A percentile compares a stretch with the other conserved stretches of the same genome.
Conservation (phyloP, 2,329 filamentous ascomycete genomes). For the Cercospora nicotianae region DNA sequence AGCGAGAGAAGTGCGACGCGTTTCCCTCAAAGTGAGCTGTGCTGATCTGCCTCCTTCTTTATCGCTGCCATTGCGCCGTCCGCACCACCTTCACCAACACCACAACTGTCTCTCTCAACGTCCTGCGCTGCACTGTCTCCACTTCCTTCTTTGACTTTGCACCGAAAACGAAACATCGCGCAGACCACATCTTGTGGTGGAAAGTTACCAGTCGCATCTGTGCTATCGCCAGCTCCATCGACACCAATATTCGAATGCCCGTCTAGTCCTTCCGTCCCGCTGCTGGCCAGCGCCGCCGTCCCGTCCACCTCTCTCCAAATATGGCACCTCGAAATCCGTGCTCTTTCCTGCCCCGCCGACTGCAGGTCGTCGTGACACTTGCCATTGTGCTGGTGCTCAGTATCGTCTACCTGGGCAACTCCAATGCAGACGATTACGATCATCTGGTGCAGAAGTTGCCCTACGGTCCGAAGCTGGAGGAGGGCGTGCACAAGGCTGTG, state of each 20-base stretch:
- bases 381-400: constrained; percentile 42
- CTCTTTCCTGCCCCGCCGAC: constrained; percentile 47
- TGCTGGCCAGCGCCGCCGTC: constrained; percentile 15
- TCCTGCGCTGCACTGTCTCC: not conserved
- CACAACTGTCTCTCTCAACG: not conserved
- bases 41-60: not conserved
- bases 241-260: not conserved
- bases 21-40: not conserved
- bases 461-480: constrained; percentile 40
- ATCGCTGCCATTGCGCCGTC: constrained; percentile 4
- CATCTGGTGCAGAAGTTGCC: constrained; percentile 37
- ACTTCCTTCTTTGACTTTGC: not conserved
- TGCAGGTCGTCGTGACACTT: constrained; percentile 47
- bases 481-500: constrained; percentile 42
- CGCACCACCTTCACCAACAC: not conserved
- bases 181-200: not conserved
- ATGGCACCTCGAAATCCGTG: constrained; percentile 37
- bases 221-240: not conserved
- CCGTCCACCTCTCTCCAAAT: not conserved
- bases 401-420: constrained; percentile 39
- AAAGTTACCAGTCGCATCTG: not conserved
- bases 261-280: not conserved
- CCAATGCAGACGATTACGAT: constrained; percentile 32
- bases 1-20: not conserved
- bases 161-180: not conserved